Base-by-base conservation (phyloP, 1,139 yeast species). In the Kodamaea suecica region DNA sequence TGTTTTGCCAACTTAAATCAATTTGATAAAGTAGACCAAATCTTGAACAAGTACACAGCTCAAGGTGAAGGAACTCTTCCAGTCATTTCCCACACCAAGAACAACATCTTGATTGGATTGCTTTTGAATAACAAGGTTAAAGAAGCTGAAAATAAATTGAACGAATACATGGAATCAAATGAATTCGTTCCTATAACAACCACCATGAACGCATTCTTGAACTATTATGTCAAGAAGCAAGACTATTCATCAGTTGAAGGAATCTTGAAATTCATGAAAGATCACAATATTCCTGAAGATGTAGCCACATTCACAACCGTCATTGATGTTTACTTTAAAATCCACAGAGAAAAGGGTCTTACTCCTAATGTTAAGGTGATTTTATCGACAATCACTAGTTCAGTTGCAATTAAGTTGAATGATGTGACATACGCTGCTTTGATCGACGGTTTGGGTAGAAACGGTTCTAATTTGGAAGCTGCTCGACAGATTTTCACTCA, bases 261-360 rank as follows among this genome's bases (percentile, higher is more conserved):
- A 4, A 59, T 69, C 30, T 44, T 66, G 31, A 45, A 56, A 27
- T 69, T 57, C 49, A 69, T 69, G 73, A 52, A 54, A 37, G 45
- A 48, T 21, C 38, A 63, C 24, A 59, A 66, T n/a, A 59, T 81
- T 24, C 53, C 66, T 23, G 84, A 83, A 19, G 86, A 80, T 51
- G 68, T 78, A 33, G 79, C 78, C 11, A 81, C 92, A 1, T 77
- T 78, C 54, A 74, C 90, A n/a, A 73, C 73, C 26, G 59, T 82
- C 23, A 68, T 82, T 36, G 80, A 81, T 50, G 58, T 71, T 35
- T 66, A 73, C 45, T 69, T 81, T 59, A 78, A 76, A 52, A 47
- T 63, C 25, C 63, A 71, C 31, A 61, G 63, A 29, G 59, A 63
- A 7, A 66, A 59, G 36, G 78, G 80, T 9, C 53, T 64, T 36